Percentiles rank a stretch among this genome's conserved stretches.
Evolutionary conservation across 768 basidiomycete genomes (phyloP).

Genomic region (Panellus pusillus): DNA sequence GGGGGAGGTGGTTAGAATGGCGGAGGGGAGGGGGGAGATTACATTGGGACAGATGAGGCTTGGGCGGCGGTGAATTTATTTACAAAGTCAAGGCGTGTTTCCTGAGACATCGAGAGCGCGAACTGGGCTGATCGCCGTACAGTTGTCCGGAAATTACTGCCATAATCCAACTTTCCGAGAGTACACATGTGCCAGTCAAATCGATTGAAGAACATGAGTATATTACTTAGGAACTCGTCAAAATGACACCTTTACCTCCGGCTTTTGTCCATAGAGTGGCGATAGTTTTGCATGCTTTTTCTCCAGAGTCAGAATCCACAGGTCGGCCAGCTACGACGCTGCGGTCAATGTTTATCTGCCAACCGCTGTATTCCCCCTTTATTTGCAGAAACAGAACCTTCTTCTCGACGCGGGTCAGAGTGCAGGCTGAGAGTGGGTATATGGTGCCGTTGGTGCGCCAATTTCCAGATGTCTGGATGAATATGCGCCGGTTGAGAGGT

Average conservation of each 20-base stretch:
- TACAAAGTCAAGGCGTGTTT: too few relatives aligned
- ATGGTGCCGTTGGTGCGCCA: slow-evolving; percentile 19
- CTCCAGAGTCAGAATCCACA: neutral
- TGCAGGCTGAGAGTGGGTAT: slow-evolving; percentile 18
- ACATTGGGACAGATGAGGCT: slow-evolving; percentile 46
- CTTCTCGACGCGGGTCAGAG: slow-evolving; percentile 15
- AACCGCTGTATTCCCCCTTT: slow-evolving; percentile 5
- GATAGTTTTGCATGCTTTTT: slow-evolving; percentile 9
- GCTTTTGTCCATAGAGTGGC: slow-evolving; percentile 7
- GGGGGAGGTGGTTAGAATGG: slow-evolving; percentile 56
- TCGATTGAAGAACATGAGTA: too few relatives aligned
- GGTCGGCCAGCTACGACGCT: slow-evolving; percentile 1
- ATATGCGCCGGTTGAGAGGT: slow-evolving; percentile 11
- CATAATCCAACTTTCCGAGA: too few relatives aligned
- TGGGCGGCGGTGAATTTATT: slow-evolving; percentile 4
- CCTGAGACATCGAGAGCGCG: too few relatives aligned
- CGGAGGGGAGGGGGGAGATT: slow-evolving; percentile 53
- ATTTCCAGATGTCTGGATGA: slow-evolving; percentile 15
- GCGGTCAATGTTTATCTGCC: slow-evolving; percentile 12
- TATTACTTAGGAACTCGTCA: neutral
- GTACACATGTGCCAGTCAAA: too few relatives aligned
- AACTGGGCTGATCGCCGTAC: too few relatives aligned
- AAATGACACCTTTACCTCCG: slow-evolving; percentile 15
- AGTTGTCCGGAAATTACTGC: too few relatives aligned
- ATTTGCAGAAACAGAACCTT: slow-evolving; percentile 12